phyloP scores from a whole-genome alignment of 163 green algal genomes.

The Scenedesmus sp. region DNA sequence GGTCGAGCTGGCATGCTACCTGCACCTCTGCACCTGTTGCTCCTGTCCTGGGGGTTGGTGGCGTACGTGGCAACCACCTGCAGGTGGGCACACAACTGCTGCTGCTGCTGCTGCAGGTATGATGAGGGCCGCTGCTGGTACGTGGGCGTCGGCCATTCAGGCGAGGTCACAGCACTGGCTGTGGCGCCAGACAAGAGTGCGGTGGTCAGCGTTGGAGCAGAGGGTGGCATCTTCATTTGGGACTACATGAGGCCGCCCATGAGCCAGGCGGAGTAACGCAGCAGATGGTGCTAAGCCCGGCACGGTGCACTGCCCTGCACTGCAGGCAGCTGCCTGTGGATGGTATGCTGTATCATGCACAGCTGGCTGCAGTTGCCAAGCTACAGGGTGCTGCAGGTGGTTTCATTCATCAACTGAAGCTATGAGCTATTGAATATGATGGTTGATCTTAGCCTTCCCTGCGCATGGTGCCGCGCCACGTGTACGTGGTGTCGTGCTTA shows the following conservation, averaged over 20 bases:
- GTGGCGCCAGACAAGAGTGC: constrained; percentile 78
- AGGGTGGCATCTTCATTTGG: constrained; percentile 92
- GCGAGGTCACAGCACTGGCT: constrained; percentile 74
- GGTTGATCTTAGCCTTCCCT: too few species aligned
- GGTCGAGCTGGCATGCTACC: not conserved
- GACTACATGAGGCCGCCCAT: constrained; percentile 65
- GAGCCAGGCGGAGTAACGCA: not conserved
- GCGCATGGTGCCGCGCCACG: not conserved
- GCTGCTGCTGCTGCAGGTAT: constrained; percentile 65
- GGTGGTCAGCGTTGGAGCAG: constrained; percentile 83
- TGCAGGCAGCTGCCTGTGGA: not conserved
- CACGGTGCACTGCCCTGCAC: not conserved
- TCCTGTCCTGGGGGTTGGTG: too few species aligned
- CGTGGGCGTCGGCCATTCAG: constrained; percentile 80
- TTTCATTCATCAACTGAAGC: too few species aligned
- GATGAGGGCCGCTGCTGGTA: constrained; percentile 89
- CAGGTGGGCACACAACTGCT: too few species aligned
- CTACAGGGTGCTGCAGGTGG: too few species aligned
- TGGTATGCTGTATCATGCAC: not conserved
- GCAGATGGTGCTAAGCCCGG: not conserved
- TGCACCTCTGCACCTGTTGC: not conserved
- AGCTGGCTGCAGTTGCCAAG: not conserved
- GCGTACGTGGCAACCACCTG: too few species aligned
- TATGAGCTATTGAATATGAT: too few species aligned
- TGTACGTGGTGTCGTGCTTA: not conserved